phyloP scores from a whole-genome alignment of 257 asterid genomes.

The Solanum etuberosum region DNA sequence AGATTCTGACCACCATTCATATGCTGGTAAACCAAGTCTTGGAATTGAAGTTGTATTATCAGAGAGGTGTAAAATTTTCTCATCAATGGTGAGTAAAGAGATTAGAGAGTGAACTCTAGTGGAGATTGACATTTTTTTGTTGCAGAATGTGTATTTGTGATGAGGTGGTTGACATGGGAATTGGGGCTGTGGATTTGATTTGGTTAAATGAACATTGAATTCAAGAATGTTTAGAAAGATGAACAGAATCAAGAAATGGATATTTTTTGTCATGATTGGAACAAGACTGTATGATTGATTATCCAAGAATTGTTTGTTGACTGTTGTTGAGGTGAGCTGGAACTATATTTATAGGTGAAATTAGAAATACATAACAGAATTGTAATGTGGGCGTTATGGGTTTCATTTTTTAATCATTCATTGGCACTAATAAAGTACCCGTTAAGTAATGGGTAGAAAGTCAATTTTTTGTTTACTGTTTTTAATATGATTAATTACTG shows the following conservation, averaged over 20 bases:
- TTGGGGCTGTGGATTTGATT: background rate
- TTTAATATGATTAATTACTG: background rate
- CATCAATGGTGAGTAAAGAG: constrained; percentile 56
- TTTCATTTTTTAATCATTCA: background rate
- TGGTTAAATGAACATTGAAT: background rate
- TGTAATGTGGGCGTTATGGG: background rate
- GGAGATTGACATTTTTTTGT: constrained; percentile 35
- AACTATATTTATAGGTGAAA: background rate
- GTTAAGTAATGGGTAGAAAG: background rate
- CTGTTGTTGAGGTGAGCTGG: no score
- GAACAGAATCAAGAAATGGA: background rate
- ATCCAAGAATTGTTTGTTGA: background rate
- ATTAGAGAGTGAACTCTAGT: constrained; percentile 50
- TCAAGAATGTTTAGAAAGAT: background rate
- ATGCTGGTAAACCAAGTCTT: constrained; percentile 63
- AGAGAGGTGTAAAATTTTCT: constrained; percentile 62
- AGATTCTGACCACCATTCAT: constrained; percentile 96
- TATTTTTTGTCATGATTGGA: background rate
- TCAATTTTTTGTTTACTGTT: background rate
- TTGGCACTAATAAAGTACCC: background rate
- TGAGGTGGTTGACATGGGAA: constrained; percentile 50
- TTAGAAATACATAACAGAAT: background rate
- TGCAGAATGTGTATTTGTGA: constrained; percentile 51
- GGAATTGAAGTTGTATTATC: constrained; percentile 53
- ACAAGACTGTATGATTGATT: background rate